Percentiles rank a stretch among this genome's conserved stretches.
Evolutionary conservation across 2,329 filamentous ascomycete genomes (phyloP).

Genomic region (Apiospora hydei): DNA sequence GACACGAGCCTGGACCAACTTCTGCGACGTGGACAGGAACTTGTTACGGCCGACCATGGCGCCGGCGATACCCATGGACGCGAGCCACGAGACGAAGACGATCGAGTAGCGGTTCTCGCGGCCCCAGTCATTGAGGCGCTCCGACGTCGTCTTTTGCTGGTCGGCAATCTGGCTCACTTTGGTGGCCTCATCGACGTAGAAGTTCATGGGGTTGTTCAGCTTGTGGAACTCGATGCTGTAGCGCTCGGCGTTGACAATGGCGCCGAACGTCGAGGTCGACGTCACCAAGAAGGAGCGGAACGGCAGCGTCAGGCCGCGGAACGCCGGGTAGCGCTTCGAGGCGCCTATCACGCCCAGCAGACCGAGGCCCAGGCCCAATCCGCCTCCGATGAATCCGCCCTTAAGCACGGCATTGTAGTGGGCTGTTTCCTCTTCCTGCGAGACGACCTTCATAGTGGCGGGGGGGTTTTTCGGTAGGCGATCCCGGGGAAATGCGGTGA

Average conservation of each 20-base stretch:
- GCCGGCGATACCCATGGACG: conserved; percentile 78
- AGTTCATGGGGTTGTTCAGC: conserved; percentile 69
- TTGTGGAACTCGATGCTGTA: conserved; percentile 70
- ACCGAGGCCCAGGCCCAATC: conserved; percentile 72
- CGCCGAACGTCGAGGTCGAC: conserved; percentile 81
- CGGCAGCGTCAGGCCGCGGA: conserved; percentile 83
- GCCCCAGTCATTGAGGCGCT: conserved; percentile 76
- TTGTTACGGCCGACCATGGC: conserved; percentile 79
- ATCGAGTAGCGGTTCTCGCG: conserved; percentile 85
- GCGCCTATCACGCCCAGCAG: conserved; percentile 72
- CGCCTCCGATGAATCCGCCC: conserved; percentile 78
- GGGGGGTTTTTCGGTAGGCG: conserved; percentile 23
- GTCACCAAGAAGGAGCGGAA: conserved; percentile 91
- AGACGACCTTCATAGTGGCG: conserved; percentile 87
- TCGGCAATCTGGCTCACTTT: conserved; percentile 62
- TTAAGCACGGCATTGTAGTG: conserved; percentile 85
- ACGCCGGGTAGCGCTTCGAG: conserved; percentile 74
- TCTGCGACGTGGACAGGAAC: conserved; percentile 78
- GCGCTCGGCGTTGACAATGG: conserved; percentile 89
- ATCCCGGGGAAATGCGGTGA: neutral
- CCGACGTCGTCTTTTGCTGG: conserved; percentile 60
- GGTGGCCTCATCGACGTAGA: conserved; percentile 70
- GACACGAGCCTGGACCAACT: conserved; percentile 92
- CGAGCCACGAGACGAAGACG: conserved; percentile 82
- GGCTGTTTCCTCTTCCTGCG: conserved; percentile 86